A percentile compares a stretch with the other conserved stretches of the same genome.
Conservation (phyloP, 129 eudicot genomes). For the Centella asiatica region DNA sequence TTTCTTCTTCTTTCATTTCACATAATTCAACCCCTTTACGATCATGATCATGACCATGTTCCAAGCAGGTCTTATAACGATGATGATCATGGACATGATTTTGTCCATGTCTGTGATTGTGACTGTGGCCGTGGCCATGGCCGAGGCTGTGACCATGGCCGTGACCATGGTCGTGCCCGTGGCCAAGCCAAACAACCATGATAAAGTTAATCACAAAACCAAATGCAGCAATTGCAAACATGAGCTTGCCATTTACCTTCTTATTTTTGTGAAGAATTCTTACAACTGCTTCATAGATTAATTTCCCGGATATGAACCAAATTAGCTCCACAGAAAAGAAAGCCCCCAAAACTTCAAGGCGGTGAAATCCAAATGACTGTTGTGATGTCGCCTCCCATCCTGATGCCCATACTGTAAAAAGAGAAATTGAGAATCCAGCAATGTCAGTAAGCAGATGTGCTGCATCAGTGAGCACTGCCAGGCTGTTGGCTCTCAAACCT, state of each 20-base stretch:
- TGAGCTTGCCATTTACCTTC: conserved; percentile 45
- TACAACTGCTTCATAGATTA: conserved; percentile 51
- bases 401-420: conserved; percentile 52
- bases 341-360: conserved; percentile 66
- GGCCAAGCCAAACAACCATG: conserved; percentile 61
- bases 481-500: conserved; percentile 68
- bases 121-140: conserved; percentile 14
- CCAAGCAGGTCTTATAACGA: not conserved
- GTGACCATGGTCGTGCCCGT: conserved; percentile 27
- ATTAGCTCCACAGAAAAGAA: conserved; percentile 57
- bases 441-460: conserved; percentile 60
- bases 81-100: conserved; percentile 8
- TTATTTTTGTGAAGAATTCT: conserved; percentile 42
- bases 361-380: conserved; percentile 71
- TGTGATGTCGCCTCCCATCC: conserved; percentile 51
- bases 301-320: conserved; percentile 67
- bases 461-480: conserved; percentile 75
- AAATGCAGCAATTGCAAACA: conserved; percentile 60
- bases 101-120: conserved; percentile 14
- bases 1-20: conserved; percentile 27
- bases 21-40: conserved; percentile 18
- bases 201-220: conserved; percentile 62
- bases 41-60: not conserved
- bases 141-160: conserved; percentile 11
- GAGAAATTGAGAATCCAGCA: conserved; percentile 62